A percentile compares a stretch with the other conserved stretches of the same genome.
These are phyloP conservation scores for Oxyria digyna DNA, from an alignment of 148 eudicot species.

Conservation along the genomic window DNA sequence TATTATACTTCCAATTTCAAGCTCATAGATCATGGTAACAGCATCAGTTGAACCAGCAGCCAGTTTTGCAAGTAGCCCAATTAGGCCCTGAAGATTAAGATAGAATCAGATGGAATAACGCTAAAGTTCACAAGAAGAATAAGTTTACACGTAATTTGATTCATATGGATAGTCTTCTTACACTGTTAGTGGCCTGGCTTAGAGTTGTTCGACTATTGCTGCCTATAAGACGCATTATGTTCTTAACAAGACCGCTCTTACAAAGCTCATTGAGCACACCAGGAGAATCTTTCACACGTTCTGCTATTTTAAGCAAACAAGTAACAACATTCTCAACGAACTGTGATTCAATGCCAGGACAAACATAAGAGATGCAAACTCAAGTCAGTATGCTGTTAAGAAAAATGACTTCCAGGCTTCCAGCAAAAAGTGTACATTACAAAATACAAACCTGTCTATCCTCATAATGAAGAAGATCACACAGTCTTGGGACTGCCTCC, in stretches of 20 bases:
- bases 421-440: slow-evolving; percentile 5
- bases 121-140: background rate
- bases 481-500: slow-evolving; percentile 83
- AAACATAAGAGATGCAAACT: background rate
- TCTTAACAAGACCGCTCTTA: slow-evolving; percentile 61
- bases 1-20: slow-evolving; percentile 45
- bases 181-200: slow-evolving; percentile 45
- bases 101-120: background rate
- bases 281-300: slow-evolving; percentile 44
- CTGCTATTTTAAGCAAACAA: slow-evolving; percentile 66
- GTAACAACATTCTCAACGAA: slow-evolving; percentile 84
- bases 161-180: slow-evolving; percentile 20
- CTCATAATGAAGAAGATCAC: slow-evolving; percentile 78
- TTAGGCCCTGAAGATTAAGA: slow-evolving; percentile 40
- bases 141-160: background rate
- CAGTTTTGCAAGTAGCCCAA: slow-evolving; percentile 70
- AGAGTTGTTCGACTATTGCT: slow-evolving; percentile 54
- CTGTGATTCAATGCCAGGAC: slow-evolving; percentile 22
- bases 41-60: slow-evolving; percentile 74
- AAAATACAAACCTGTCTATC: slow-evolving; percentile 60
- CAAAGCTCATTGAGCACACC: slow-evolving; percentile 59
- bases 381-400: background rate
- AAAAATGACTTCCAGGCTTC: background rate
- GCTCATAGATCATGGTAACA: slow-evolving; percentile 63
- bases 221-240: slow-evolving; percentile 45